phyloP scores from a whole-genome alignment of 1,284 basidiomycete species.

The Sporisorium exsertum region DNA sequence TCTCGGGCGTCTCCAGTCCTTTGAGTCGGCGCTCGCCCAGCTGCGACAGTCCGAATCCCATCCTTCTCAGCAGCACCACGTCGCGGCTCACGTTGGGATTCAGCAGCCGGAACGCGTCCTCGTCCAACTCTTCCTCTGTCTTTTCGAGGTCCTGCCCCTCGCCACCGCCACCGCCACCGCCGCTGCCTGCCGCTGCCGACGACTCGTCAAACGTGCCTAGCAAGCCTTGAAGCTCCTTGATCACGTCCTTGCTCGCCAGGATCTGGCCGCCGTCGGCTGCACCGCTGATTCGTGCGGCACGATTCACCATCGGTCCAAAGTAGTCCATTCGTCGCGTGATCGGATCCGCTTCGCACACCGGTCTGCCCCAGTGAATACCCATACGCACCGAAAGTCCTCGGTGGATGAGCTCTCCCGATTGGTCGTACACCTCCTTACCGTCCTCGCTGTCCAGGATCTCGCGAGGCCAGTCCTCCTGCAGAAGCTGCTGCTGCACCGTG shows the following conservation, averaged over 20 bases:
- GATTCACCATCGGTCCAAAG: slow-evolving; percentile 70
- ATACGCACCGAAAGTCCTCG: slow-evolving; percentile 94
- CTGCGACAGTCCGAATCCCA: slow-evolving; percentile 80
- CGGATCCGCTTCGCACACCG: slow-evolving; percentile 91
- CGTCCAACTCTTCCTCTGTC: slow-evolving; percentile 57
- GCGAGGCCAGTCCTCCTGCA: slow-evolving; percentile 90
- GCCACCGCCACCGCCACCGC: slow-evolving; percentile 3
- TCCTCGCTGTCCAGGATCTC: slow-evolving; percentile 94
- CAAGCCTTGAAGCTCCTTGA: slow-evolving; percentile 61
- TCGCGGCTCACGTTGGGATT: slow-evolving; percentile 69
- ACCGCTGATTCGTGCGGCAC: slow-evolving; percentile 85
- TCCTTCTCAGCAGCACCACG: slow-evolving; percentile 79
- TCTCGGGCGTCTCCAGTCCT: slow-evolving; percentile 83
- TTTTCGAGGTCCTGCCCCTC: slow-evolving; percentile 27
- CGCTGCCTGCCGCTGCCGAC: slow-evolving; percentile 9
- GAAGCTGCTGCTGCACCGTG: slow-evolving; percentile 85
- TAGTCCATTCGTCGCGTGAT: slow-evolving; percentile 94
- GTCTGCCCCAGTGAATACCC: slow-evolving; percentile 94
- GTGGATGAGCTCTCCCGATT: slow-evolving; percentile 79
- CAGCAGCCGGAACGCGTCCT: slow-evolving; percentile 67
- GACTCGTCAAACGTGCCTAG: slow-evolving; percentile 56
- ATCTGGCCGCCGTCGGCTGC: slow-evolving; percentile 93
- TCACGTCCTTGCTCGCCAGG: slow-evolving; percentile 88
- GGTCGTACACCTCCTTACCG: slow-evolving; percentile 83
- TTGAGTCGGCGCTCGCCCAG: slow-evolving; percentile 94